Conservation (phyloP, 495 filamentous ascomycete genomes). For the Daldinia concentrica region DNA sequence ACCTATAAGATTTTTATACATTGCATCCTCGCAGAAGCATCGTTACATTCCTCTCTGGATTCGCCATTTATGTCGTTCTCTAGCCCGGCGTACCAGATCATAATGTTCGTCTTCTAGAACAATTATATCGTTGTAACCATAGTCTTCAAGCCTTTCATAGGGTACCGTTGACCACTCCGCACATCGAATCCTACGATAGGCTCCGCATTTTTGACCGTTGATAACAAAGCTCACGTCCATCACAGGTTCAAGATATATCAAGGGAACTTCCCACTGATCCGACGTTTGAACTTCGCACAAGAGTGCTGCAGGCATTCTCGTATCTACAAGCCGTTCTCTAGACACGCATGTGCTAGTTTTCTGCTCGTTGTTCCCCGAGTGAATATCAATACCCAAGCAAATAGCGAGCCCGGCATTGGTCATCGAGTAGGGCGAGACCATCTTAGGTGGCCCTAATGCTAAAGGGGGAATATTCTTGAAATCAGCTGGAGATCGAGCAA, state of each 20-base stretch:
- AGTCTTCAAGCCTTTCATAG: neutral
- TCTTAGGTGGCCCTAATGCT: no score
- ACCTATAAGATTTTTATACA: no score
- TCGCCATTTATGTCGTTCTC: slow-evolving; percentile 1
- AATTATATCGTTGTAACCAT: slow-evolving; percentile 9
- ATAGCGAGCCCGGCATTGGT: no score
- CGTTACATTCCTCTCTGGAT: no score
- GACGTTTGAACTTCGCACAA: slow-evolving; percentile 16
- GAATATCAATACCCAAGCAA: no score
- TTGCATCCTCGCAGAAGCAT: no score
- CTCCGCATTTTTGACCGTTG: neutral
- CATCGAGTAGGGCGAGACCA: no score
- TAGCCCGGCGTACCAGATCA: slow-evolving; percentile 4
- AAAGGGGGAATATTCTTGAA: slow-evolving; percentile 7
- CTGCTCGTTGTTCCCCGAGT: no score
- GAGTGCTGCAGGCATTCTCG: no score
- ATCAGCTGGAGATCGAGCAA: slow-evolving; percentile 21
- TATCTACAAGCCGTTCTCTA: no score
- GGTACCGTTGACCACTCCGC: slow-evolving; percentile 17
- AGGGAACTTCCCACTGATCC: slow-evolving; percentile 16
- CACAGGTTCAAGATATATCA: slow-evolving; percentile 23
- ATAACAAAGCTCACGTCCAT: neutral
- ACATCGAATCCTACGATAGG: slow-evolving; percentile 29
- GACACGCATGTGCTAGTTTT: no score
- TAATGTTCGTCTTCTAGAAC: slow-evolving; percentile 27